A percentile compares a stretch with the other conserved stretches of the same genome.
Conservation (phyloP, 179 eudicot genomes). For the Beta corolliflora region DNA sequence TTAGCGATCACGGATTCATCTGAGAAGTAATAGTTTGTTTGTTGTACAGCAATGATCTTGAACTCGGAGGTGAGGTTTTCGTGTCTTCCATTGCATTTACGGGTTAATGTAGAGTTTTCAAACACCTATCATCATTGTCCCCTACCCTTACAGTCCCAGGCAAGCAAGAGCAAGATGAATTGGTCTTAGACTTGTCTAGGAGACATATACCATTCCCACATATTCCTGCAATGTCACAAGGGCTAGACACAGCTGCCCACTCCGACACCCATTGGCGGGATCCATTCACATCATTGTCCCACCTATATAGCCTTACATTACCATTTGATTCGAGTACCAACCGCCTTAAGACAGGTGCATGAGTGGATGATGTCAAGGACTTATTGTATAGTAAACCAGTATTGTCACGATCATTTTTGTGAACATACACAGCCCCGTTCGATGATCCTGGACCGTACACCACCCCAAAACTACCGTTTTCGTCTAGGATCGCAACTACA, state of each 20-base stretch:
- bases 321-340: conserved; percentile 66
- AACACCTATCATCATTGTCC: conserved; percentile 43
- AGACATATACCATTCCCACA: conserved; percentile 89
- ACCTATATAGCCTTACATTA: conserved; percentile 66
- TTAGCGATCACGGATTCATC: conserved; percentile 70
- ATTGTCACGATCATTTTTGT: conserved; percentile 66
- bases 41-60: conserved; percentile 53
- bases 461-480: conserved; percentile 84
- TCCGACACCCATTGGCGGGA: conserved; percentile 85
- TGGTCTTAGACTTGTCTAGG: conserved; percentile 62
- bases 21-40: conserved; percentile 66
- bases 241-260: conserved; percentile 91
- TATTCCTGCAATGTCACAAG: conserved; percentile 80
- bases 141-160: conserved; percentile 53
- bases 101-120: conserved; percentile 54
- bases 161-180: conserved; percentile 65
- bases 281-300: conserved; percentile 76
- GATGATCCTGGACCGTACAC: conserved; percentile 67
- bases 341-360: conserved; percentile 44
- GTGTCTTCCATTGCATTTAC: conserved; percentile 53
- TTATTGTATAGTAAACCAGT: conserved; percentile 46
- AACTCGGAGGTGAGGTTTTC: conserved; percentile 48
- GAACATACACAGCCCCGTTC: conserved; percentile 80
- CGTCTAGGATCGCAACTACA: conserved; percentile 70
- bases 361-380: conserved; percentile 16